A percentile compares a stretch with the other conserved stretches of the same genome.
phyloP scores from a whole-genome alignment of 805 yeast genomes.

The Yarrowia alimentaria region DNA sequence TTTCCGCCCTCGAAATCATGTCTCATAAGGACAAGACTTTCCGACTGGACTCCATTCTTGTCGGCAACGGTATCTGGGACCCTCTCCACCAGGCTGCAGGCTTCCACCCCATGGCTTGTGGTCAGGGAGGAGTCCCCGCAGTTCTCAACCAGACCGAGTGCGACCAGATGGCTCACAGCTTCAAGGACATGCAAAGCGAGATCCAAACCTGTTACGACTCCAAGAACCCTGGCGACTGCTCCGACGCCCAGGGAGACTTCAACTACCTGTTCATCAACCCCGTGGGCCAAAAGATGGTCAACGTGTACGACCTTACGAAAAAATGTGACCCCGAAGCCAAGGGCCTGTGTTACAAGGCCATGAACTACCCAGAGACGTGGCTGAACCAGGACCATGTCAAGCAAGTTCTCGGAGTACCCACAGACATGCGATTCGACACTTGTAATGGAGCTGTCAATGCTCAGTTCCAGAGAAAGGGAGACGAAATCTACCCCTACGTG shows the following conservation, averaged over 20 bases:
- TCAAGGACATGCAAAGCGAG: conserved; percentile 44
- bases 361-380: conserved; percentile 11
- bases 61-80: conserved; percentile 85
- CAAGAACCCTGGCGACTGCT: conserved; percentile 72
- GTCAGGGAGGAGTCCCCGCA: conserved; percentile 63
- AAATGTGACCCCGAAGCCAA: conserved; percentile 12
- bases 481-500: conserved; percentile 63
- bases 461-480: conserved; percentile 47
- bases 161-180: conserved; percentile 36
- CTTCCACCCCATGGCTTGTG: conserved; percentile 91
- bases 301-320: conserved; percentile 4
- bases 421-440: neutral
- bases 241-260: conserved; percentile 83
- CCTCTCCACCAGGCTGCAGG: conserved; percentile 70
- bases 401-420: conserved; percentile 3
- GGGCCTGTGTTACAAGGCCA: conserved; percentile 13
- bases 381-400: neutral
- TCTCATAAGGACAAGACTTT: conserved; percentile 52
- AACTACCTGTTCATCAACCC: conserved; percentile 15
- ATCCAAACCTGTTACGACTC: conserved; percentile 71
- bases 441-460: neutral
- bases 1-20: conserved; percentile 70
- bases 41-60: conserved; percentile 72
- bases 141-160: conserved; percentile 79
- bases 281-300: neutral